Conservation (phyloP, 345 rosid species). For the Firmiana major region DNA sequence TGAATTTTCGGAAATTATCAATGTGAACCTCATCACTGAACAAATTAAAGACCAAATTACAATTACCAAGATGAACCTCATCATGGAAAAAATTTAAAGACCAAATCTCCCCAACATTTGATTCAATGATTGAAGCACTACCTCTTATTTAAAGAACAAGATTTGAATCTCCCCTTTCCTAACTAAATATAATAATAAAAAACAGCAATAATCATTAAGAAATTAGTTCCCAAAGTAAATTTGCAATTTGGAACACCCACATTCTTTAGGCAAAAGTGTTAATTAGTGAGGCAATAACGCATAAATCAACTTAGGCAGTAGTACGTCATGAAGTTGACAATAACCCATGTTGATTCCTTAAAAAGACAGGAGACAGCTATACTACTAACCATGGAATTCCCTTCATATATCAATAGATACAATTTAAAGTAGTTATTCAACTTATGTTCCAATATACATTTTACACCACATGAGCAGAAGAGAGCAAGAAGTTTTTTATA, state of each 20-base stretch:
- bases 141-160: too few species aligned
- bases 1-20: background rate
- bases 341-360: background rate
- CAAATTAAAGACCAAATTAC: too few species aligned
- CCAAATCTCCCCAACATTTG: too few species aligned
- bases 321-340: background rate
- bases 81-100: background rate
- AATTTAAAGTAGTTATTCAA: conserved; percentile 3
- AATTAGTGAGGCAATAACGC: background rate
- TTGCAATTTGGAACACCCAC: background rate
- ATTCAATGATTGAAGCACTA: too few species aligned
- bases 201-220: background rate
- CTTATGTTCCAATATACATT: conserved; percentile 19
- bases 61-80: background rate
- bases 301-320: background rate
- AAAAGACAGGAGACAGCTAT: background rate
- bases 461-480: conserved; percentile 9
- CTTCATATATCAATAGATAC: background rate
- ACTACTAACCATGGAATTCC: conserved; percentile 1
- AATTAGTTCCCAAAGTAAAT: background rate
- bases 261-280: background rate
- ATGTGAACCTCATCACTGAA: background rate
- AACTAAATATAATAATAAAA: background rate
- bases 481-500: background rate
- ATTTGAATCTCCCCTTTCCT: too few species aligned